Base-by-base conservation (phyloP, 2,329 filamentous ascomycete species). In the Cercospora sojina region DNA sequence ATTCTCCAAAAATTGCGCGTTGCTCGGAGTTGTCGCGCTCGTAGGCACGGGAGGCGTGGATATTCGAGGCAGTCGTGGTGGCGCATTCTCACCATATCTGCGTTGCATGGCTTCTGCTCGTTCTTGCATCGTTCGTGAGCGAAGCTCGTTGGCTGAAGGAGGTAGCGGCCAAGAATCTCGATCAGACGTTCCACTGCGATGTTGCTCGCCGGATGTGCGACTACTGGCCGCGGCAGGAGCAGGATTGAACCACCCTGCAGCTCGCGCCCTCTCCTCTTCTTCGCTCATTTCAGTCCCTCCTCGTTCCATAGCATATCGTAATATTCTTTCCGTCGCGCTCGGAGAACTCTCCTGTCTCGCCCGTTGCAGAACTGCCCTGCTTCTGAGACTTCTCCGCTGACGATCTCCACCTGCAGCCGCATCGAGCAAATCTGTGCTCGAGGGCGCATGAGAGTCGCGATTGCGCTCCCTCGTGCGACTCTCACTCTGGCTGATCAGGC, bases 1-100 rank as follows among this genome's bases (percentile, higher is more conserved):
- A 70, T 86, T 84, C 72, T 87, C 86, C 60, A 90, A 74, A 59
- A 79, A 76, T 13, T 78, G 75, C 41, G 78, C 77, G 3, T 73
- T 66, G 13, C 60, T 41, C 12, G 69, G 20, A 10, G 67, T 41
- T 9, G 68, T 63, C 8, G 72, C 66, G 3, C 53, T 66, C 20
- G 66, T 27, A 25, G 73, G 70, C 20, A 69, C 64, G 2, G 73
- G 71, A 20, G 73, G 73, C 25, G 74, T 72, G 1, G 71, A 72
- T 41, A 75, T 71, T 18, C 74, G 65, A n/a, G 74, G 74, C 20
- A 75, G 62, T 59, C 74, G 68, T 53, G 74, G 72, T 23, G 73
- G 70, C 25, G 74, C 73, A 60, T 74, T 77, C 59, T 79, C 77
- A 6, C 75, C 69, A 58, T 78, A 78, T 7, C 75, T 73, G 63